Evolutionary conservation across 1,284 basidiomycete genomes (phyloP), one percentile per base, ranked within the genome.

Genomic region (Erythrobasidium hasegawianum): DNA sequence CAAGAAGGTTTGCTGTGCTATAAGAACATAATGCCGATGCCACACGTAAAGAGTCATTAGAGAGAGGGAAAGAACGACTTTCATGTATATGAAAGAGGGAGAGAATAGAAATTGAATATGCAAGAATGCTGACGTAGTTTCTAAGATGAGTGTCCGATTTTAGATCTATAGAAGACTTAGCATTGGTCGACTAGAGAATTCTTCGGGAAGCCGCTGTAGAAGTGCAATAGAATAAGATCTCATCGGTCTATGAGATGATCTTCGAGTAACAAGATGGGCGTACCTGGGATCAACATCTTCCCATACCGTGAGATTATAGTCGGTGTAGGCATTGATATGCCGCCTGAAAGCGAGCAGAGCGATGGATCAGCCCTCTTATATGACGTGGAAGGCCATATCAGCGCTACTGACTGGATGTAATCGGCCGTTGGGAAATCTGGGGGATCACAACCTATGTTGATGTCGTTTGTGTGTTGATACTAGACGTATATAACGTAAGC

Each of bases 361-460:
- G 40, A 41, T 41, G n/a, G n/a, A n/a, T n/a, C n/a, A n/a, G n/a
- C n/a, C n/a, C n/a, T n/a, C n/a, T n/a, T n/a, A n/a, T n/a, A n/a
- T n/a, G n/a, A n/a, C n/a, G n/a, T n/a, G n/a, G n/a, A n/a, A n/a
- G n/a, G n/a, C n/a, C n/a, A n/a, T n/a, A n/a, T n/a, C n/a, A n/a
- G n/a, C n/a, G n/a, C n/a, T n/a, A 40, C 47, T 61, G 16, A 54
- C 49, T 68, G 53, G 24, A 90, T 90, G 74, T 90, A 90, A 22
- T 81, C 79, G 57, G 80, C 77, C 0, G 92, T 95, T 0, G 91
- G 92, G 77, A 85, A 87, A 58, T 84, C 83, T 26, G 79, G 76
- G 0, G 91, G 91, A 73, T 92, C 87, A 74, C 92, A 95, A 1
- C 91, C 90, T 45, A 90, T 81, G 75, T 88, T 89, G 59, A 86